phyloP scores from a whole-genome alignment of 345 rosid genomes.

The Gossypium mustelinum region DNA sequence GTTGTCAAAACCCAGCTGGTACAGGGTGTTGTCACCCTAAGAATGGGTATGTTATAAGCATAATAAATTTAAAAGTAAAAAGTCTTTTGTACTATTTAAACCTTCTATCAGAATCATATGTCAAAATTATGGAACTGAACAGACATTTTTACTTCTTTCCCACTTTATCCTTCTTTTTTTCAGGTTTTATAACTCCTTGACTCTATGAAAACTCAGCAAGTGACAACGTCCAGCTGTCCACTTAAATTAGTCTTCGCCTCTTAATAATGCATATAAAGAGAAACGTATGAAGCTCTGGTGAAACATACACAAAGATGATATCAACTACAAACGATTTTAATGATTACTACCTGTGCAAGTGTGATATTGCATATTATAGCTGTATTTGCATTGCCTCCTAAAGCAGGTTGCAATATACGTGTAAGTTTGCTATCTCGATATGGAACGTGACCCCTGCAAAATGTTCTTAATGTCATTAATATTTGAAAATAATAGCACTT shows the following conservation, averaged over 20 bases:
- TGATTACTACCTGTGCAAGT: slow-evolving; percentile 70
- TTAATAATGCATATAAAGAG: neutral
- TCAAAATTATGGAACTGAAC: neutral
- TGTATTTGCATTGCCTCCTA: slow-evolving; percentile 98
- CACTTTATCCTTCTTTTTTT: neutral
- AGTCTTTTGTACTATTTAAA: neutral
- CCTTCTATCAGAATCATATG: neutral
- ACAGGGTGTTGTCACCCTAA: neutral
- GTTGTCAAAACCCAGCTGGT: neutral
- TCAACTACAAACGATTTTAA: slow-evolving; percentile 5
- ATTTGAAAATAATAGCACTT: neutral
- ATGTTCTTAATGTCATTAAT: neutral
- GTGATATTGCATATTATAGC: slow-evolving; percentile 97
- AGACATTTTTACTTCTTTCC: neutral
- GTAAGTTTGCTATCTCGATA: slow-evolving; percentile 98
- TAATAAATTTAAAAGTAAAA: neutral
- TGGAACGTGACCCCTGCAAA: slow-evolving; percentile 86
- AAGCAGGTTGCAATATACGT: slow-evolving; percentile 90
- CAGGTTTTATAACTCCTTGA: neutral
- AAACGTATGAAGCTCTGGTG: neutral
- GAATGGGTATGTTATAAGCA: neutral
- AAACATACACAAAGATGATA: neutral
- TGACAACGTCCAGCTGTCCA: neutral
- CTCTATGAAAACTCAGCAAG: neutral
- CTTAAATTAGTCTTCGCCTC: neutral